Evolutionary conservation across 106 monocot species (phyloP).

Genomic region (Iris macrosiphon): DNA sequence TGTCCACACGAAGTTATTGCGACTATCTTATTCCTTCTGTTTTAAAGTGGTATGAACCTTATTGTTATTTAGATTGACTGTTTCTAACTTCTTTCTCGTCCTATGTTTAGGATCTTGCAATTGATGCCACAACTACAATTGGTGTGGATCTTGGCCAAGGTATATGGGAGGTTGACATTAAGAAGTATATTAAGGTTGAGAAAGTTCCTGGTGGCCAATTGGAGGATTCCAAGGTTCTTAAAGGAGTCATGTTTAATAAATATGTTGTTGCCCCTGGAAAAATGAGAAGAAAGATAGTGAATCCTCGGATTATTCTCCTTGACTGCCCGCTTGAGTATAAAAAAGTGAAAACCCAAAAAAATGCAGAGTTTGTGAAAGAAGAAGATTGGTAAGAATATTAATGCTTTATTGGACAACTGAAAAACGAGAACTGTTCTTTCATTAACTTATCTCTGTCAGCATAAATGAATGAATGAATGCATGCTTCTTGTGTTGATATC

Average conservation of each 20-base stretch:
- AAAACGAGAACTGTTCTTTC: too few species aligned
- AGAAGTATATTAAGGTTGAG: constrained; percentile 95
- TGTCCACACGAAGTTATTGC: too few species aligned
- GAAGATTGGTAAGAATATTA: constrained; percentile 77
- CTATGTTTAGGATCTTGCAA: constrained; percentile 92
- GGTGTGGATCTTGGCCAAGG: constrained; percentile 98
- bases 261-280: constrained; percentile 98
- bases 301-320: constrained; percentile 90
- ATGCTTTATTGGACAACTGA: too few species aligned
- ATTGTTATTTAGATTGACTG: neutral
- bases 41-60: too few species aligned
- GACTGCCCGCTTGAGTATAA: constrained; percentile 98
- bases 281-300: constrained; percentile 89
- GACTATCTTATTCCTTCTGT: too few species aligned
- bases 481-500: too few species aligned
- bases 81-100: neutral
- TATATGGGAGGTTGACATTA: constrained; percentile 79
- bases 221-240: constrained; percentile 91
- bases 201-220: constrained; percentile 97
- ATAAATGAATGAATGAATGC: too few species aligned
- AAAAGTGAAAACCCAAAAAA: constrained; percentile 97
- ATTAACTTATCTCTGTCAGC: too few species aligned
- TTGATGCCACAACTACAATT: constrained; percentile 85
- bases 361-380: constrained; percentile 90
- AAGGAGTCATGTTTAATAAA: constrained; percentile 95